phyloP scores from a whole-genome alignment of 164 flowering plant species.

The Dillenia turbinata region DNA sequence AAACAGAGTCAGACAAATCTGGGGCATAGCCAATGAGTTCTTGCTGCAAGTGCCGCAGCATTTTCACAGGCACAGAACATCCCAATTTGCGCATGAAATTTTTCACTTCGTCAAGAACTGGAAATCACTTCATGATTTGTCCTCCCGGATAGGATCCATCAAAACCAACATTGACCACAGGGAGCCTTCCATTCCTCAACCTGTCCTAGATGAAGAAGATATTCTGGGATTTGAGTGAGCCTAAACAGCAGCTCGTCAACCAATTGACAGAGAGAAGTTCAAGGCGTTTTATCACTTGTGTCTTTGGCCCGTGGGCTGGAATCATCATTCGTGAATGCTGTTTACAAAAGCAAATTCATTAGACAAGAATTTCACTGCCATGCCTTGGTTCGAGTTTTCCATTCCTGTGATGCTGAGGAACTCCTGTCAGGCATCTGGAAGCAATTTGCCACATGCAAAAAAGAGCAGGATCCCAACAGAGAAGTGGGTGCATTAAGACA shows the following conservation, averaged over 20 bases:
- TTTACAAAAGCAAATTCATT: slow-evolving; percentile 1
- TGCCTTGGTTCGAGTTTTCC: slow-evolving; percentile 16
- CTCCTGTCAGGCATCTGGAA: slow-evolving; percentile 5
- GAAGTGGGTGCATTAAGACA: slow-evolving; percentile 3
- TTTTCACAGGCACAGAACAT: neutral
- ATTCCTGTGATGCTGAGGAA: slow-evolving; percentile 1
- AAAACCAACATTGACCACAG: neutral
- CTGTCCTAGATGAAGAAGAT: slow-evolving; percentile 14
- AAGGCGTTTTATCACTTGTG: neutral
- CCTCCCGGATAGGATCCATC: slow-evolving; percentile 4
- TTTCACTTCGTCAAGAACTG: neutral
- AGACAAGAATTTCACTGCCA: slow-evolving; percentile 6
- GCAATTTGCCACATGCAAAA: slow-evolving; percentile 6
- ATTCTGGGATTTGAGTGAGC: slow-evolving; percentile 13
- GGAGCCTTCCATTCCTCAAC: neutral
- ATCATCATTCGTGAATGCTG: slow-evolving; percentile 17
- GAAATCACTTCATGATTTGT: slow-evolving; percentile 3
- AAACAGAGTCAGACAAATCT: slow-evolving; percentile 15
- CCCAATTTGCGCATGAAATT: neutral
- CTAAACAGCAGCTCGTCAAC: slow-evolving; percentile 1
- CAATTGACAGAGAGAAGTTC: slow-evolving; percentile 4
- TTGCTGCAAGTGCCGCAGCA: neutral
- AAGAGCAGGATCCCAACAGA: slow-evolving; percentile 1
- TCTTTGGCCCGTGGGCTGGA: slow-evolving; percentile 18
- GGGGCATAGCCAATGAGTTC: slow-evolving; percentile 12